A percentile compares a stretch with the other conserved stretches of the same genome.
phyloP scores from a whole-genome alignment of 805 yeast genomes.

The Kockiozyma suomiensis region DNA sequence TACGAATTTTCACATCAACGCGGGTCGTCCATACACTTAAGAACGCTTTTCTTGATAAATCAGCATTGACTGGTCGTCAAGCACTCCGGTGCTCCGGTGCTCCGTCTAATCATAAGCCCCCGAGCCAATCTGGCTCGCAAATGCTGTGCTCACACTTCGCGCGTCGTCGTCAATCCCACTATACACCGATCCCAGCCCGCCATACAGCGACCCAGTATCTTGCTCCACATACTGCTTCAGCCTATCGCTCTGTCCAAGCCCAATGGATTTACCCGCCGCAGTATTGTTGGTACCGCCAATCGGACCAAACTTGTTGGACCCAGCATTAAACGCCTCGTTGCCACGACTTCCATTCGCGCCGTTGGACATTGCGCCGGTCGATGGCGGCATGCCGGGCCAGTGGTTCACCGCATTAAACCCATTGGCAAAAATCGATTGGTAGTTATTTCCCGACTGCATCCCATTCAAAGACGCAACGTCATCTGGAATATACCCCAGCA shows the following conservation, averaged over 20 bases:
- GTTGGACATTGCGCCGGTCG: background rate
- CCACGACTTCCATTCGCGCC: background rate
- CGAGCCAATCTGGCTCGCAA: constrained; percentile 36
- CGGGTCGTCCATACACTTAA: no score
- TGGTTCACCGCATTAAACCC: constrained; percentile 22
- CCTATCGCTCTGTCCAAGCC: constrained; percentile 34
- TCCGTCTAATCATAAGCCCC: constrained; percentile 10
- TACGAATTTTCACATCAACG: no score
- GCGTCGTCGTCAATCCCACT: constrained; percentile 34
- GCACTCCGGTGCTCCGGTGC: no score
- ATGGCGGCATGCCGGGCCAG: constrained; percentile 17
- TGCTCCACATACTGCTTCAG: constrained; percentile 33
- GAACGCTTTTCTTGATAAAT: no score
- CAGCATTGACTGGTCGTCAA: no score
- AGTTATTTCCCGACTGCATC: constrained; percentile 6
- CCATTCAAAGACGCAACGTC: constrained; percentile 22
- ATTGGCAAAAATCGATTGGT: constrained; percentile 28
- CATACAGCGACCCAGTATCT: constrained; percentile 25
- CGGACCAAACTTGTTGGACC: constrained; percentile 14
- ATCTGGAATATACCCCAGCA: constrained; percentile 46
- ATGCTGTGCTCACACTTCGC: constrained; percentile 34
- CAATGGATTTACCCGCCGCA: constrained; percentile 11
- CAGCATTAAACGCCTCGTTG: background rate
- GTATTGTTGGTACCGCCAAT: constrained; percentile 19
- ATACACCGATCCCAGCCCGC: constrained; percentile 25